Evolutionary conservation across 1,284 basidiomycete genomes (phyloP).

Genomic region (Pterulicium gracile): DNA sequence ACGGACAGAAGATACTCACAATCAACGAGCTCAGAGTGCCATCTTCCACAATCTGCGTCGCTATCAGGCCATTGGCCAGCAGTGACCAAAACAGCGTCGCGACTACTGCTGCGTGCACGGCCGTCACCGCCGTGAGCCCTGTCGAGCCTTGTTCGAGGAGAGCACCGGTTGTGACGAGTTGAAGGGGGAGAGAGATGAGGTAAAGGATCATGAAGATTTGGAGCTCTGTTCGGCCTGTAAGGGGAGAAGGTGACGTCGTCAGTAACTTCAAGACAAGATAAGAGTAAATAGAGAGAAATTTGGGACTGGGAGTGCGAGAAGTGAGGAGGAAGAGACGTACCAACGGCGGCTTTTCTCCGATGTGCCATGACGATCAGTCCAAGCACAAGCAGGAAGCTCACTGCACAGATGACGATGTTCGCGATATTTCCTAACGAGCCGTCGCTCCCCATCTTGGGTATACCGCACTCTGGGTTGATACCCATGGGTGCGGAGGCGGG

Average conservation of each 20-base stretch:
- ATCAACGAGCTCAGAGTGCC: conserved; percentile 63
- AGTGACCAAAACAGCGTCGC: conserved; percentile 69
- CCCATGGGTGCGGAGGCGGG: conserved; percentile 41
- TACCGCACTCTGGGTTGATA: conserved; percentile 47
- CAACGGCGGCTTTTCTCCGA: conserved; percentile 32
- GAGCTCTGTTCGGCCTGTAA: conserved; percentile 59
- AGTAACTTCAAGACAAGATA: neutral
- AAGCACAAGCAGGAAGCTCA: conserved; percentile 43
- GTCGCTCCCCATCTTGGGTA: conserved; percentile 31
- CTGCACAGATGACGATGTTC: conserved; percentile 56
- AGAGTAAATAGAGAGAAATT: neutral
- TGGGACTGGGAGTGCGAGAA: neutral
- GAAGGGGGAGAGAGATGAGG: conserved; percentile 61
- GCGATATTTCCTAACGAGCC: conserved; percentile 62
- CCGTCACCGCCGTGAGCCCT: conserved; percentile 58
- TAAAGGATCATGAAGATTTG: conserved; percentile 56
- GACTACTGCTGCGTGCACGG: conserved; percentile 63
- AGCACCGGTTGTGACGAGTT: conserved; percentile 70
- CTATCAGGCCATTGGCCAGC: conserved; percentile 69
- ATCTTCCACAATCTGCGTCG: conserved; percentile 77
- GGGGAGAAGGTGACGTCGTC: neutral
- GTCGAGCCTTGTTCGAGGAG: conserved; percentile 67
- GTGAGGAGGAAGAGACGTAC: neutral
- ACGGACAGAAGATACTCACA: conserved; percentile 32
- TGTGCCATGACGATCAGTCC: conserved; percentile 34